phyloP scores from a whole-genome alignment of 2,329 filamentous ascomycete genomes.

The Blastomyces parvus region DNA sequence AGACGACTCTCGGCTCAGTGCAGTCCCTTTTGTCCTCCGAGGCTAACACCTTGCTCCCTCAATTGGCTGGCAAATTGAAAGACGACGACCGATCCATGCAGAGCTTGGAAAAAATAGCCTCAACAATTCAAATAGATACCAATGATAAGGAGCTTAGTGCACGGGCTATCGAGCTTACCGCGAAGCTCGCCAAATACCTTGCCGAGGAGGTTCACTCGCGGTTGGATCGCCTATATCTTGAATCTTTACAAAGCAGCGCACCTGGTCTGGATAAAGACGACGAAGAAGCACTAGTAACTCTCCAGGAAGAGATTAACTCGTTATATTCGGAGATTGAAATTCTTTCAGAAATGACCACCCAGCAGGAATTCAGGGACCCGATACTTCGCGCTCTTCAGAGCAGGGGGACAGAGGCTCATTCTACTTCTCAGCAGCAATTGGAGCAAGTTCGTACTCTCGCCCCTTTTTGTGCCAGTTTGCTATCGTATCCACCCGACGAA shows the following conservation, averaged over 20 bases:
- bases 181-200: conserved; percentile 24
- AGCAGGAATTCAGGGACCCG: conserved; percentile 34
- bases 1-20: conserved; percentile 23
- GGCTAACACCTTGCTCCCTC: conserved; percentile 27
- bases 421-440: conserved; percentile 26
- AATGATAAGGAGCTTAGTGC: conserved; percentile 24
- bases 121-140: conserved; percentile 22
- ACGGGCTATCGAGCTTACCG: conserved; percentile 23
- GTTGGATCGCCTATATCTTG: conserved; percentile 33
- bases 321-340: conserved; percentile 34
- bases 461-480: conserved; percentile 28
- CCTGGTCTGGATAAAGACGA: not conserved
- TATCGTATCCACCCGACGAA: not conserved
- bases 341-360: conserved; percentile 34
- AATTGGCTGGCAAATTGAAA: conserved; percentile 27
- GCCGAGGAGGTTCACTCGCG: conserved; percentile 32
- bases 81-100: conserved; percentile 29
- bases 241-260: conserved; percentile 13
- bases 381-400: conserved; percentile 30
- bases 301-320: conserved; percentile 32
- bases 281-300: conserved; percentile 16
- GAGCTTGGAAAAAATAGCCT: conserved; percentile 24
- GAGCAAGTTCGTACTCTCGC: conserved; percentile 24
- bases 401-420: conserved; percentile 23
- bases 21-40: conserved; percentile 25